Base-by-base conservation (phyloP, 306 rosid species). In the Lotus japonicus region DNA sequence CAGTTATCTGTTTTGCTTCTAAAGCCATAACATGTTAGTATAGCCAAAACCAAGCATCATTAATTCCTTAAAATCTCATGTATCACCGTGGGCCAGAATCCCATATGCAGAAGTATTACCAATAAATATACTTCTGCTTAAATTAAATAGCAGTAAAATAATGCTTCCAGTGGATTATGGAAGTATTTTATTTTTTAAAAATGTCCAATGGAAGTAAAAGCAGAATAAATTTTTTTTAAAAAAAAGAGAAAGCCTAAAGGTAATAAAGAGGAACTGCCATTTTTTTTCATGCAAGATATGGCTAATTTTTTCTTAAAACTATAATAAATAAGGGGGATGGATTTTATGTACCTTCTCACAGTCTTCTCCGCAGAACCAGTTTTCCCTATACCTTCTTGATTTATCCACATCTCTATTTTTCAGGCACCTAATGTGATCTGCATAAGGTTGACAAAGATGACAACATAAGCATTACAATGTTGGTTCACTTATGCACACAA, bases 351-450 rank as follows among this genome's bases (percentile, higher is more conserved):
- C 98, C 95, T 77, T 73, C 63, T 76, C 64, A 68, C 98, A 92
- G 52, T 71, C 77, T 72, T 73, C 71, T 73, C 81, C 81, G 64
- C 98, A 92, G 62, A 86, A 89, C 91, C 90, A 88, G 26, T 21
- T 77, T 68, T 65, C 58, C 19, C 10, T 54, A 79, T 53, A 33
- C 51, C 46, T 75, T 75, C 76, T 59, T n/a, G 77, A 68, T 61
- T 49, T 68, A 62, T 58, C 49, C 3, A 26, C 43, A 9, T 53
- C 70, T 59, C 75, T 77, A 46, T 17, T 73, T 39, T 66, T 45
- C 60, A 92, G 50, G 87, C 97, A 92, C 21, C 69, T 68, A 14
- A 78, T 55, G 62, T 92, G 98, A 88, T 83, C 98, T 90, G 63
- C 86, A 87, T 31, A 57, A 76, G 73, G 67, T 68, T 41, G 31